phyloP scores from a whole-genome alignment of 345 rosid genomes.

The Gossypium raimondii region DNA sequence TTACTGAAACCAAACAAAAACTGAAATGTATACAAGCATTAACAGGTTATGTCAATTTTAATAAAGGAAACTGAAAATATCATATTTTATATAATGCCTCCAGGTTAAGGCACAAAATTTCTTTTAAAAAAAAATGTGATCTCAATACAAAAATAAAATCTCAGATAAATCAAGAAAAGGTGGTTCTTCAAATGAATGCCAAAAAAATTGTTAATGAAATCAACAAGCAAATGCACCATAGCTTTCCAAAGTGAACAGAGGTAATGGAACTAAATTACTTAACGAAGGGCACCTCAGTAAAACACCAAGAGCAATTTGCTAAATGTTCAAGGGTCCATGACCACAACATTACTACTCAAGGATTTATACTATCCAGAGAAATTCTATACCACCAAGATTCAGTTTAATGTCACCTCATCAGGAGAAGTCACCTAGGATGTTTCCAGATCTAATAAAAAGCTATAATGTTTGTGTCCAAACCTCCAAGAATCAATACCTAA shows the following conservation, averaged over 20 bases:
- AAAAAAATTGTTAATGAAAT: not conserved
- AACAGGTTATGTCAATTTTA: not conserved
- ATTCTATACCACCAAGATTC: not conserved
- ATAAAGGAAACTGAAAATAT: not conserved
- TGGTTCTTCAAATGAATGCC: not conserved
- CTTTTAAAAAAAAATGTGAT: not conserved
- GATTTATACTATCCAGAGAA: not conserved
- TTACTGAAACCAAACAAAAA: not conserved
- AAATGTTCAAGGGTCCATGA: not conserved
- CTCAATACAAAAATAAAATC: not conserved
- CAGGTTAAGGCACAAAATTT: not conserved
- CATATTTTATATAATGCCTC: not conserved
- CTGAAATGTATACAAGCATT: not conserved
- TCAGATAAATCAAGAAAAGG: not conserved
- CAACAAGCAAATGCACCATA: slow-evolving; percentile 6
- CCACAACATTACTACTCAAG: not conserved
- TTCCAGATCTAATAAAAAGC: slow-evolving; percentile 3
- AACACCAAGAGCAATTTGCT: not conserved
- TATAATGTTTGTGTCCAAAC: not conserved
- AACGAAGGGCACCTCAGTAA: not conserved
- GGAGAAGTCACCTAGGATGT: not conserved
- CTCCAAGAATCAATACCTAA: not conserved
- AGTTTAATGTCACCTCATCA: not conserved
- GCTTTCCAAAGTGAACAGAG: not conserved
- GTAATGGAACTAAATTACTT: not conserved